These are phyloP conservation scores for Phytophthora cajani DNA, from an alignment of 352 stramenopile species.

Conservation along the genomic window DNA sequence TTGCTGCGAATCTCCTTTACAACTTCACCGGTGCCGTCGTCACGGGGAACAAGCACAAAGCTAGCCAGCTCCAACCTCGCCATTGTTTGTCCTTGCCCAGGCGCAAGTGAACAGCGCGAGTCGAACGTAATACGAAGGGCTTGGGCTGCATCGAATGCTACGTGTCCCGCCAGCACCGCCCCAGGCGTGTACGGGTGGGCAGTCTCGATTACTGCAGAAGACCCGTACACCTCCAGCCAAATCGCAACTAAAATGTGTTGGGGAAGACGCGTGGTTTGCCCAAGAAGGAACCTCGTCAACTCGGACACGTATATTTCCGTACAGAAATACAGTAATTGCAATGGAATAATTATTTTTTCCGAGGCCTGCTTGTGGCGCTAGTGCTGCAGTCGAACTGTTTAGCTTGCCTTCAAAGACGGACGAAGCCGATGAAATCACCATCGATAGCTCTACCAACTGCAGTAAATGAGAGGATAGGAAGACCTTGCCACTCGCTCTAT, in stretches of 20 bases:
- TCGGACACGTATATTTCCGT: too few species aligned
- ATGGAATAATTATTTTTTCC: too few species aligned
- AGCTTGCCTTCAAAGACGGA: constrained; percentile 46
- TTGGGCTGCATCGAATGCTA: constrained; percentile 67
- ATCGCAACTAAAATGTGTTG: constrained; percentile 68
- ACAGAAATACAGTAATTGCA: too few species aligned
- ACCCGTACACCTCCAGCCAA: constrained; percentile 84
- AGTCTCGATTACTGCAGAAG: constrained; percentile 64
- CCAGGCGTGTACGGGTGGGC: constrained; percentile 61
- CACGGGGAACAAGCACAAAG: constrained; percentile 27
- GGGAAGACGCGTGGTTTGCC: constrained; percentile 50
- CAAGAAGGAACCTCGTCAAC: constrained; percentile 69
- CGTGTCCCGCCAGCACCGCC: constrained; percentile 32
- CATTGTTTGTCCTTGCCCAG: constrained; percentile 30
- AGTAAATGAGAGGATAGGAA: constrained; percentile 83
- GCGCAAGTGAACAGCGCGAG: constrained; percentile 56
- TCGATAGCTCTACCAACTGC: constrained; percentile 80
- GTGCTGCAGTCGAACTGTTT: not conserved
- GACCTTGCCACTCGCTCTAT: constrained; percentile 64
- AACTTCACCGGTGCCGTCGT: constrained; percentile 8
- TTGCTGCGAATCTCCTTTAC: constrained; percentile 39
- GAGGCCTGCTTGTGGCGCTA: not conserved
- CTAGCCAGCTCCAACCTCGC: constrained; percentile 33
- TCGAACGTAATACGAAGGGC: constrained; percentile 73
- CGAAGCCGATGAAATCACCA: constrained; percentile 56